Percentiles rank a stretch among this genome's conserved stretches.
phyloP scores from a whole-genome alignment of 768 basidiomycete genomes.

The Thelephora aurantiotincta region DNA sequence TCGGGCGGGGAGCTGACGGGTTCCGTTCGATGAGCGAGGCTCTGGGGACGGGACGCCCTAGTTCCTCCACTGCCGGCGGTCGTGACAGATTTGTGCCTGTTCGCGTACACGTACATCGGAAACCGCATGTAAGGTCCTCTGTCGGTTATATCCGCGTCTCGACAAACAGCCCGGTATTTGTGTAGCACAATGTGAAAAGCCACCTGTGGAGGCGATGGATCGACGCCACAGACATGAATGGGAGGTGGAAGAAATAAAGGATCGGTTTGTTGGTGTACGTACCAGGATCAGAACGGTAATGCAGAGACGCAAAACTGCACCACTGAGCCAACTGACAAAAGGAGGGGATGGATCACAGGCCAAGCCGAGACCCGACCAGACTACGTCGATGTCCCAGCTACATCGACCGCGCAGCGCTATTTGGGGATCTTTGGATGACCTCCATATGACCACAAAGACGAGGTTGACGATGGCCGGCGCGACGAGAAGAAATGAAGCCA shows the following conservation, averaged over 20 bases:
- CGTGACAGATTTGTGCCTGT: too few relatives aligned
- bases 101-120: background rate
- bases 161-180: slow-evolving; percentile 7
- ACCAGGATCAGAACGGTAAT: slow-evolving; percentile 41
- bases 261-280: slow-evolving; percentile 15
- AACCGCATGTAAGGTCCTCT: background rate
- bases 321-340: slow-evolving; percentile 41
- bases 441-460: slow-evolving; percentile 40
- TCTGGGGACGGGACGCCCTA: too few relatives aligned
- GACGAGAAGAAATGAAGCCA: slow-evolving; percentile 33
- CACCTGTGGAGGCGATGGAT: slow-evolving; percentile 7
- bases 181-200: slow-evolving; percentile 14
- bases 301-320: slow-evolving; percentile 36
- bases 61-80: too few relatives aligned
- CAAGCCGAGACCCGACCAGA: slow-evolving; percentile 36
- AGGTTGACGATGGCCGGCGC: slow-evolving; percentile 42
- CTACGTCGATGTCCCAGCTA: slow-evolving; percentile 46
- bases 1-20: background rate
- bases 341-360: slow-evolving; percentile 15
- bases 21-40: too few relatives aligned
- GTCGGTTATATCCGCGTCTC: background rate
- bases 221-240: background rate
- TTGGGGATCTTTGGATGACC: slow-evolving; percentile 21
- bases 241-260: background rate
- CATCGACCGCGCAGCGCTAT: slow-evolving; percentile 33